Conservation (phyloP, 2,329 filamentous ascomycete genomes). For the Alternaria tenuissima region DNA sequence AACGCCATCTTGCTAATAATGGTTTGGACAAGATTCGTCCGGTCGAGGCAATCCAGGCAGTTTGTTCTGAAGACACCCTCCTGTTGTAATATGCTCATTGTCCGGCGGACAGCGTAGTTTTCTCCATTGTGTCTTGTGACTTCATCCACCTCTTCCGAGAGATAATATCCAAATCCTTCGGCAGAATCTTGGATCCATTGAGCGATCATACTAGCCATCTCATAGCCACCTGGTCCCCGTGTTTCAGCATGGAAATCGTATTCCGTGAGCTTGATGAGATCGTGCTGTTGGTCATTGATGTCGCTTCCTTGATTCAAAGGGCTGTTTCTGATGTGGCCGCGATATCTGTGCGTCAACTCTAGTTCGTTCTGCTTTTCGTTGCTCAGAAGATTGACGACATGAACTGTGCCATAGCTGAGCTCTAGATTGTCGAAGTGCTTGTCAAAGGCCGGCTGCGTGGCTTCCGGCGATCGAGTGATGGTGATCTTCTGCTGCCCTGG, state of each 20-base stretch:
- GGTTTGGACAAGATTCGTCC: conserved; percentile 95
- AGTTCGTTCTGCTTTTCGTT: conserved; percentile 85
- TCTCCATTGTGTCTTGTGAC: conserved; percentile 53
- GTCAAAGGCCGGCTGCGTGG: conserved; percentile 92
- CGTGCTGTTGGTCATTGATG: conserved; percentile 68
- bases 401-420: conserved; percentile 85
- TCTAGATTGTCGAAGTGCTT: conserved; percentile 93
- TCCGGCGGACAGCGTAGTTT: conserved; percentile 48
- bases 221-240: conserved; percentile 83
- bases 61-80: conserved; percentile 97
- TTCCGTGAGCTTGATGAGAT: conserved; percentile 80
- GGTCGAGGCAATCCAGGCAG: conserved; percentile 93
- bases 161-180: conserved; percentile 90
- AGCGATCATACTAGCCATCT: conserved; percentile 85
- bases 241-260: conserved; percentile 98
- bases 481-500: conserved; percentile 95
- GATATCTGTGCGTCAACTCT: conserved; percentile 82
- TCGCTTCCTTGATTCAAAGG: conserved; percentile 71
- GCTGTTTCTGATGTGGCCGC: conserved; percentile 77
- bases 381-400: conserved; percentile 94
- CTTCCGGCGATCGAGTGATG: conserved; percentile 85
- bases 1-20: conserved; percentile 94
- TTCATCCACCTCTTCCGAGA: conserved; percentile 76
- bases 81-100: conserved; percentile 82
- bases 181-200: conserved; percentile 79